Evolutionary conservation across 768 basidiomycete genomes (phyloP).

Genomic region (Hortiboletus campestris): DNA sequence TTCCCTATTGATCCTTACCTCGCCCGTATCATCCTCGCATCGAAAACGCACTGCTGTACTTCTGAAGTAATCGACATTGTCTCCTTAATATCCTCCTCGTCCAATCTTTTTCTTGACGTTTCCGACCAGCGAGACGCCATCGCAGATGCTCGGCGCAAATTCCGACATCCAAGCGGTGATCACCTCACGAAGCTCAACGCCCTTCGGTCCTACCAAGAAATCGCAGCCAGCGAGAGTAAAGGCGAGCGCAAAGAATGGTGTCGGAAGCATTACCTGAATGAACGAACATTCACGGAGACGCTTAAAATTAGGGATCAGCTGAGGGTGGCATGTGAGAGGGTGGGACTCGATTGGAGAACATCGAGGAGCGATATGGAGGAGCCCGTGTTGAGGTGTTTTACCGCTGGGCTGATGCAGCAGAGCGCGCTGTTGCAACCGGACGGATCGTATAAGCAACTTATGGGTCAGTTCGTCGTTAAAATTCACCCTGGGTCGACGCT

Average conservation of each 20-base stretch:
- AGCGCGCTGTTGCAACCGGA: slow-evolving; percentile 83
- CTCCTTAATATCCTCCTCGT: slow-evolving; percentile 77
- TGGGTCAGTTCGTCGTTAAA: slow-evolving; percentile 78
- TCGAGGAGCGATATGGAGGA: slow-evolving; percentile 66
- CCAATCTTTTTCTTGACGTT: slow-evolving; percentile 77
- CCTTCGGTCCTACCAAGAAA: slow-evolving; percentile 76
- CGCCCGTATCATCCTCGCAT: slow-evolving; percentile 77
- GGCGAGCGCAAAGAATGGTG: slow-evolving; percentile 72
- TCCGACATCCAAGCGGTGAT: slow-evolving; percentile 83
- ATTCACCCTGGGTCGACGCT: slow-evolving; percentile 89
- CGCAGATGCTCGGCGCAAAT: slow-evolving; percentile 68
- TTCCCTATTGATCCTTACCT: slow-evolving; percentile 90
- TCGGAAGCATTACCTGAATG: slow-evolving; percentile 76
- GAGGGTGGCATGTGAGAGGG: slow-evolving; percentile 56
- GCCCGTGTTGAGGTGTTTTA: slow-evolving; percentile 66
- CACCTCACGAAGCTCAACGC: slow-evolving; percentile 88
- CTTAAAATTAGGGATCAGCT: slow-evolving; percentile 80
- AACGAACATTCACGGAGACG: slow-evolving; percentile 77
- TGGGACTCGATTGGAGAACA: slow-evolving; percentile 56
- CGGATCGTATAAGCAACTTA: slow-evolving; percentile 80
- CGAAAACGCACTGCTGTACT: slow-evolving; percentile 69
- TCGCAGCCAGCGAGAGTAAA: slow-evolving; percentile 49
- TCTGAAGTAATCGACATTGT: slow-evolving; percentile 81
- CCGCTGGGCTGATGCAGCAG: slow-evolving; percentile 77
- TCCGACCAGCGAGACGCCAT: slow-evolving; percentile 73